Evolutionary conservation across 1,139 yeast genomes (phyloP).

Genomic region (Cylindricascospora bacillispora): DNA sequence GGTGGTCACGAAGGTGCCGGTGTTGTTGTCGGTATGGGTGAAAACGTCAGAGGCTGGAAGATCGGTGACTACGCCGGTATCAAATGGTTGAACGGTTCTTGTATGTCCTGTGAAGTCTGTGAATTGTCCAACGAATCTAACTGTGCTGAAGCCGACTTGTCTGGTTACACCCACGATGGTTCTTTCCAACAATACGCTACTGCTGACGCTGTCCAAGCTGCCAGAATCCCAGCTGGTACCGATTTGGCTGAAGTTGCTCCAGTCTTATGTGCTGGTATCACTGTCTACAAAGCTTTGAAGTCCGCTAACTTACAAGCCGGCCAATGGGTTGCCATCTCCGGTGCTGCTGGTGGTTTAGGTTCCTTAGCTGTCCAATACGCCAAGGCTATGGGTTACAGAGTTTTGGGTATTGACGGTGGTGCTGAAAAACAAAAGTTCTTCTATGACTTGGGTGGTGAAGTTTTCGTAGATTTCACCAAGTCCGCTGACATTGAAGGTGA

Average conservation of each 20-base stretch:
- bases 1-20: slow-evolving; percentile 69
- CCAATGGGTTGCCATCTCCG: slow-evolving; percentile 52
- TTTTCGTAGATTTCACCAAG: slow-evolving; percentile 40
- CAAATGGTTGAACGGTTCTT: slow-evolving; percentile 55
- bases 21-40: slow-evolving; percentile 47
- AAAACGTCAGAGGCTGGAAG: slow-evolving; percentile 45
- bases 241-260: slow-evolving; percentile 50
- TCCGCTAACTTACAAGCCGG: slow-evolving; percentile 45
- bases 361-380: slow-evolving; percentile 54
- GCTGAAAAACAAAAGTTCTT: slow-evolving; percentile 41
- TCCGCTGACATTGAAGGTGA: slow-evolving; percentile 40
- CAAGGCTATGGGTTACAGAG: slow-evolving; percentile 52
- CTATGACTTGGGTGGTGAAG: slow-evolving; percentile 45
- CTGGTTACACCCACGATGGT: slow-evolving; percentile 59
- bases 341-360: slow-evolving; percentile 62
- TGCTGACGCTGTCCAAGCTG: slow-evolving; percentile 56
- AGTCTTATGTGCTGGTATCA: slow-evolving; percentile 57
- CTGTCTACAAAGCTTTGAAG: slow-evolving; percentile 56
- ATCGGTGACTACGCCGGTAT: slow-evolving; percentile 53
- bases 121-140: slow-evolving; percentile 42
- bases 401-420: slow-evolving; percentile 51
- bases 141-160: slow-evolving; percentile 47
- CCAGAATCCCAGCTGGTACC: slow-evolving; percentile 43
- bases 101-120: slow-evolving; percentile 50
- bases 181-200: slow-evolving; percentile 59